Base-by-base conservation (phyloP, 2,329 filamentous ascomycete species). In the Sporothrix mexicana region DNA sequence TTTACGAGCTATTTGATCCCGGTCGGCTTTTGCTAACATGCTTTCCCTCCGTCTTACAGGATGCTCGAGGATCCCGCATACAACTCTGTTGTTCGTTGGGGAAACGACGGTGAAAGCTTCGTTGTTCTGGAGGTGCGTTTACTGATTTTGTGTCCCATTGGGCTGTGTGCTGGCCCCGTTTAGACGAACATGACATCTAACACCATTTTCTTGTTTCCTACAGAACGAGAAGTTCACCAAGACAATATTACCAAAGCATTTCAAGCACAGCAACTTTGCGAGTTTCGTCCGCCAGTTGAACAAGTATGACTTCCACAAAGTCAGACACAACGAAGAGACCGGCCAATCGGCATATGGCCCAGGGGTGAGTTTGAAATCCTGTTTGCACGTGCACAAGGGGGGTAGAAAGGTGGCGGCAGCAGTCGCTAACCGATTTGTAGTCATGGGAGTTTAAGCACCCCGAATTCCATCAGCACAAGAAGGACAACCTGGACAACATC, bases 201-300 rank as follows among this genome's bases (percentile, higher is more conserved):
- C 70, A 2, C 12, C 43, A 4, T 43, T 62, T 13, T 8, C 57
- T 64, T 71, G 77, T 79, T 74, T 79, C 7, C 73, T 23, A 36
- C 81, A 98, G 95, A 97, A 97, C 82, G 95, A 98, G 81, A 97
- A 97, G 82, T 99, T 99, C 80, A 98, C 96, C 25, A 97, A 98
- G 81, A 92, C 93, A 53, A 97, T 99, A 78, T 89, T 99, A 17
- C 96, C 96, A 2, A 98, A 98, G 80, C 94, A 98, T 79, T 99
- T 99, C 86, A 99, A 99, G 83, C 96, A 98, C 83, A 97, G 94
- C 88, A 98, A 98, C 81, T 98, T 98, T 84, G 95, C 95, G 45
- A 97, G 94, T 82, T 98, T 98, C 80, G 95, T 98, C 73, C 92
- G 95, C 67, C 95, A 98, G 81, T 53, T 74, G 25, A 74, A 74